Percentiles rank a stretch among this genome's conserved stretches.
phyloP scores from a whole-genome alignment of 2,329 filamentous ascomycete species.

The Blumeriella jaapii region DNA sequence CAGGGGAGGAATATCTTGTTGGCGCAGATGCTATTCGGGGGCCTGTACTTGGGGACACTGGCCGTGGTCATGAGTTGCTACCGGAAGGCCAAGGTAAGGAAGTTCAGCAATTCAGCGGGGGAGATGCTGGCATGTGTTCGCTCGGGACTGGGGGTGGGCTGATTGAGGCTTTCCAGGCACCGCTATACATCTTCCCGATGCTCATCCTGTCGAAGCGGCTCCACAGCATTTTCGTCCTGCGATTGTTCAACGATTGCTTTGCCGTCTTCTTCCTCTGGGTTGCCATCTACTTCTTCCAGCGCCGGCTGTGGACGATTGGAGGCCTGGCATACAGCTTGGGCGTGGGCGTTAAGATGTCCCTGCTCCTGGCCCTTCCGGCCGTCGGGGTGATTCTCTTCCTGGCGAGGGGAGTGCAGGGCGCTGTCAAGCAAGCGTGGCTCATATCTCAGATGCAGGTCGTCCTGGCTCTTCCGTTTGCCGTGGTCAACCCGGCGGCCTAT shows the following conservation, averaged over 20 bases:
- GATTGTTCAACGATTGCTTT: conserved; percentile 93
- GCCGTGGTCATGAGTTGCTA: conserved; percentile 76
- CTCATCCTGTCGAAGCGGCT: conserved; percentile 82
- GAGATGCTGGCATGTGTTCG: no score
- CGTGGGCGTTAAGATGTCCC: conserved; percentile 88
- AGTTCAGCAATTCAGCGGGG: no score
- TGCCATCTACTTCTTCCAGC: conserved; percentile 69
- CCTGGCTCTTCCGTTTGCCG: conserved; percentile 56
- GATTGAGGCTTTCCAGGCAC: conserved; percentile 40
- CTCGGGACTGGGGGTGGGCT: background rate
- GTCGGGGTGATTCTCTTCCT: conserved; percentile 68
- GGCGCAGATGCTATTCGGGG: conserved; percentile 77
- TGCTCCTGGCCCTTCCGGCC: conserved; percentile 73
- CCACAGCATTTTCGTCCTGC: conserved; percentile 85
- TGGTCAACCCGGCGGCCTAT: conserved; percentile 57
- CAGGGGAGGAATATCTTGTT: conserved; percentile 62
- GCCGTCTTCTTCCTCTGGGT: conserved; percentile 74
- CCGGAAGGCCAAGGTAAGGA: conserved; percentile 52
- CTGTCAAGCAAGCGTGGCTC: conserved; percentile 56
- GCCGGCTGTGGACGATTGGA: conserved; percentile 60
- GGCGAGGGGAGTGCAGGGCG: conserved; percentile 52
- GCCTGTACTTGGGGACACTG: conserved; percentile 66
- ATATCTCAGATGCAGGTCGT: conserved; percentile 70
- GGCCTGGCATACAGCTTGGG: conserved; percentile 65
- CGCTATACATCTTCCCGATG: conserved; percentile 78